Percentiles rank a stretch among this genome's conserved stretches.
These are phyloP conservation scores for Amoeboaphelidium occidentale DNA, from an alignment of 371 early-diverging fungal species.

Conservation along the genomic window DNA sequence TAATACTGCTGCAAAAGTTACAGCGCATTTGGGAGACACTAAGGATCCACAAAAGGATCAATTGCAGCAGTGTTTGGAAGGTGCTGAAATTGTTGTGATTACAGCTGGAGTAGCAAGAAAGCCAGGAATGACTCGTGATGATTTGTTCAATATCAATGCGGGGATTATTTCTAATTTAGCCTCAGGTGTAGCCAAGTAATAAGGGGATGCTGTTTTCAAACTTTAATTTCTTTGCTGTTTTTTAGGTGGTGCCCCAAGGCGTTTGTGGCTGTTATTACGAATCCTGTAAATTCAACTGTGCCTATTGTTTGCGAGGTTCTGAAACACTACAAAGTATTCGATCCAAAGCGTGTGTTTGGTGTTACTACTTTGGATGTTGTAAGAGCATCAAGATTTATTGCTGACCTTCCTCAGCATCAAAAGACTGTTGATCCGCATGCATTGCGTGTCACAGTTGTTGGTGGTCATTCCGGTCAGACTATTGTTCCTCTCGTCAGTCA, in stretches of 20 bases:
- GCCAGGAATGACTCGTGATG: constrained; percentile 98
- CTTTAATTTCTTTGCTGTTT: neutral
- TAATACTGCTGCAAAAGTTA: constrained; percentile 54
- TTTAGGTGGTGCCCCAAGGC: constrained; percentile 77
- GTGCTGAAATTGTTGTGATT: constrained; percentile 75
- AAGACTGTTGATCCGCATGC: constrained; percentile 43
- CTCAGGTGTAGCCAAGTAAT: constrained; percentile 38
- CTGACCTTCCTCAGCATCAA: constrained; percentile 27
- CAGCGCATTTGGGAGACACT: neutral
- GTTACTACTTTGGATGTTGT: constrained; percentile 95
- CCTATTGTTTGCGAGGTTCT: constrained; percentile 93
- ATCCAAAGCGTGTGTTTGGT: constrained; percentile 85
- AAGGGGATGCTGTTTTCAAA: constrained; percentile 1
- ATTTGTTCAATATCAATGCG: constrained; percentile 93
- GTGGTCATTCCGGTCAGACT: constrained; percentile 97
- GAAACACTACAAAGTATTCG: constrained; percentile 76
- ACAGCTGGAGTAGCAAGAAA: constrained; percentile 98
- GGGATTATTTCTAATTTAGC: constrained; percentile 78
- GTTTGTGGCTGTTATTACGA: constrained; percentile 84
- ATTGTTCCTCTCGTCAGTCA: constrained; percentile 88
- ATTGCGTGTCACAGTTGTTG: constrained; percentile 72
- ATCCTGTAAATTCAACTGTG: constrained; percentile 99
- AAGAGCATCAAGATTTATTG: constrained; percentile 88
- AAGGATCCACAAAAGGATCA: constrained; percentile 9
- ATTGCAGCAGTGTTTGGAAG: constrained; percentile 61